Conservation (phyloP, 441 rosid species). For the Jatropha podagrica region DNA sequence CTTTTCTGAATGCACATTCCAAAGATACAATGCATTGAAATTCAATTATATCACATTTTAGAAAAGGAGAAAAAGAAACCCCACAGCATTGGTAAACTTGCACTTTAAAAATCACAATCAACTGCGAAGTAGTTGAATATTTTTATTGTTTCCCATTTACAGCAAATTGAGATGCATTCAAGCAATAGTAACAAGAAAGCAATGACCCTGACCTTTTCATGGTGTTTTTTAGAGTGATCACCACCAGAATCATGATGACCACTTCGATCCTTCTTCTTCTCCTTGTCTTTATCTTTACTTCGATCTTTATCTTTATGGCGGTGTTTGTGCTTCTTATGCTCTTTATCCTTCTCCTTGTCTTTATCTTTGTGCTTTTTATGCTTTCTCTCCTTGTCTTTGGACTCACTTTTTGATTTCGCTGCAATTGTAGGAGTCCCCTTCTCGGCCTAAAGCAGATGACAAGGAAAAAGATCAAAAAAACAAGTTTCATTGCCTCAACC, state of each 20-base stretch:
- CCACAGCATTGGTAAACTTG: background rate
- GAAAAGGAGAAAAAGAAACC: background rate
- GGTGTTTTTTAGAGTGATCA: conserved; percentile 75
- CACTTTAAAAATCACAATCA: background rate
- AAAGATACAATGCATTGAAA: conserved; percentile 5
- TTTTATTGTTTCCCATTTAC: background rate
- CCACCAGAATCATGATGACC: conserved; percentile 76
- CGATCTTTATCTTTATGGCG: conserved; percentile 78
- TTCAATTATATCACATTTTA: background rate
- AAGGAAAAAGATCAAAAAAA: background rate
- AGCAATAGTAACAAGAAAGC: conserved; percentile 24
- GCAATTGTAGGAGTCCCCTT: conserved; percentile 72
- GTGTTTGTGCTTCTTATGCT: conserved; percentile 88
- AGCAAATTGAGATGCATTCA: conserved; percentile 2
- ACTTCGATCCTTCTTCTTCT: conserved; percentile 77
- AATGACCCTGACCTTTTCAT: conserved; percentile 64
- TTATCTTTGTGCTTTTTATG: conserved; percentile 75
- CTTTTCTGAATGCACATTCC: conserved; percentile 69
- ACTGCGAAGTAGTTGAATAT: background rate
- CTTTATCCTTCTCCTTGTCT: conserved; percentile 69
- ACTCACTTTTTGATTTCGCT: conserved; percentile 61
- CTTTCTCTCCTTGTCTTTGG: conserved; percentile 74
- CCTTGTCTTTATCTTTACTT: conserved; percentile 56
- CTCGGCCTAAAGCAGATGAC: conserved; percentile 43
- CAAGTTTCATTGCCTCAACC: background rate